Conservation (phyloP, 805 yeast species). For the Schwanniomyces occidentalis region DNA sequence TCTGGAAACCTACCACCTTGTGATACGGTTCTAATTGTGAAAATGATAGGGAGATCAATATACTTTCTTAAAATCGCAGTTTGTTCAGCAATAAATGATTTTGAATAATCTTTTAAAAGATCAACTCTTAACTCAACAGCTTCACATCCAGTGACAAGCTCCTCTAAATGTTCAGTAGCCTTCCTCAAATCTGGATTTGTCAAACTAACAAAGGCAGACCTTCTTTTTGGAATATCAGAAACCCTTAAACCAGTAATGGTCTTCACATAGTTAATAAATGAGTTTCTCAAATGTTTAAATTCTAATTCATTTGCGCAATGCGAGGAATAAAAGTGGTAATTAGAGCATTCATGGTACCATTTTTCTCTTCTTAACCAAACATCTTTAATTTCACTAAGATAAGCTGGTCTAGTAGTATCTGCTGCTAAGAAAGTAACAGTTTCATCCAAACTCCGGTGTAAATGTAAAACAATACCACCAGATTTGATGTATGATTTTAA, state of each 20-base stretch:
- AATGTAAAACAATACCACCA: slow-evolving; percentile 84
- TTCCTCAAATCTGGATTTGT: slow-evolving; percentile 62
- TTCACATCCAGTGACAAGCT: slow-evolving; percentile 64
- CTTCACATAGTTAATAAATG: slow-evolving; percentile 58
- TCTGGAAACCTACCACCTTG: slow-evolving; percentile 88
- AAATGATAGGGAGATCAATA: slow-evolving; percentile 72
- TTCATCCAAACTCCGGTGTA: slow-evolving; percentile 83
- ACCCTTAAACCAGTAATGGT: slow-evolving; percentile 58
- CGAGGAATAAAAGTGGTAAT: slow-evolving; percentile 72
- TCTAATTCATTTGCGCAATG: slow-evolving; percentile 61
- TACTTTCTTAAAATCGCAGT: slow-evolving; percentile 66
- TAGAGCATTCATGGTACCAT: slow-evolving; percentile 81
- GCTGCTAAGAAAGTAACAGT: slow-evolving; percentile 71
- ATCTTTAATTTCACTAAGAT: slow-evolving; percentile 69
- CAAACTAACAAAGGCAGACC: slow-evolving; percentile 73
- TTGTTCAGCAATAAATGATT: slow-evolving; percentile 69
- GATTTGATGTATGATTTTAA: slow-evolving; percentile 52
- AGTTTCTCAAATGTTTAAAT: slow-evolving; percentile 53
- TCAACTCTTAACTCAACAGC: slow-evolving; percentile 88
- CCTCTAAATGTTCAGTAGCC: slow-evolving; percentile 46
- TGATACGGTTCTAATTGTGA: slow-evolving; percentile 70
- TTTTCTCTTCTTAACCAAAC: slow-evolving; percentile 84
- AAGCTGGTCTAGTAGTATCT: slow-evolving; percentile 89
- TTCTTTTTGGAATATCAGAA: slow-evolving; percentile 39
- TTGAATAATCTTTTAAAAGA: slow-evolving; percentile 50